Percentiles rank a stretch among this genome's conserved stretches.
These are phyloP conservation scores for Rutstroemia sp. DNA, from an alignment of 2,329 filamentous ascomycete genomes.

Conservation along the genomic window DNA sequence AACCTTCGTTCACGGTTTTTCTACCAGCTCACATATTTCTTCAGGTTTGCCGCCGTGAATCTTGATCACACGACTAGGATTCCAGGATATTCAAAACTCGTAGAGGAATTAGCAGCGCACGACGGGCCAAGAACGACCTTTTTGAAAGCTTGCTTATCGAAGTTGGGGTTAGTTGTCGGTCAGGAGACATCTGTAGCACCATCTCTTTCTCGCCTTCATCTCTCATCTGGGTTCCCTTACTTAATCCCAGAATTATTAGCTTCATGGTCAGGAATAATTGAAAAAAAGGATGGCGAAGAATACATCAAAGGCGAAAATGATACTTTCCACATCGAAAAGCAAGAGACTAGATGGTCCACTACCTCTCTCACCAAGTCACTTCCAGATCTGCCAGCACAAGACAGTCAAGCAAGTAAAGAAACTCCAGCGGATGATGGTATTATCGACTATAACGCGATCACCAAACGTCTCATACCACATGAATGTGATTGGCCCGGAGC, in stretches of 20 bases:
- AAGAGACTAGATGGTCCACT: constrained; percentile 52
- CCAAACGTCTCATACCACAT: constrained; percentile 70
- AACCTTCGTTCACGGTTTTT: neutral
- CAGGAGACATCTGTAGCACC: constrained; percentile 63
- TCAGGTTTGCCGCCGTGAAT: constrained; percentile 75
- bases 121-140: constrained; percentile 67
- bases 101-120: constrained; percentile 59
- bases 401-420: constrained; percentile 32
- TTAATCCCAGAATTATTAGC: constrained; percentile 62
- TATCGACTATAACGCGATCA: constrained; percentile 64
- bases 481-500: constrained; percentile 57
- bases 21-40: constrained; percentile 13
- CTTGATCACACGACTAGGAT: constrained; percentile 60
- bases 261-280: constrained; percentile 60
- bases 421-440: constrained; percentile 46
- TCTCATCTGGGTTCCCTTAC: constrained; percentile 60
- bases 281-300: constrained; percentile 57
- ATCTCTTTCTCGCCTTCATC: constrained; percentile 72
- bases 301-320: constrained; percentile 77
- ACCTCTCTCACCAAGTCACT: constrained; percentile 48
- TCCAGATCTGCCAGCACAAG: constrained; percentile 13
- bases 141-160: constrained; percentile 69
- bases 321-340: constrained; percentile 69
- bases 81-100: constrained; percentile 62
- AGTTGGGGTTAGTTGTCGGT: constrained; percentile 74